Evolutionary conservation across 345 rosid genomes (phyloP).

Genomic region (Combretum micranthum): DNA sequence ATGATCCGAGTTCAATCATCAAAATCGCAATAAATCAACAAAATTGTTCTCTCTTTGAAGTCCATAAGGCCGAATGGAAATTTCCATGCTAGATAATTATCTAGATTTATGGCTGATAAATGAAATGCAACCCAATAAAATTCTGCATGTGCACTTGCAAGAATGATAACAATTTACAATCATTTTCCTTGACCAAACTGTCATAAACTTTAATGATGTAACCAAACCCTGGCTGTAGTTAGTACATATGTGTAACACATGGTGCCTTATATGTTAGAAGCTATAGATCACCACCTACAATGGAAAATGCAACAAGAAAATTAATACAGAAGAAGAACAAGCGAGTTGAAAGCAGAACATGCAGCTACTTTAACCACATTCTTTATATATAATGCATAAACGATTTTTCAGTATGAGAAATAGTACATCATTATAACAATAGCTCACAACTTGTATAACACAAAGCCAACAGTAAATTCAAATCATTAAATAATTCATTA

Average conservation of each 20-base stretch:
- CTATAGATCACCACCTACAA: constrained; percentile 43
- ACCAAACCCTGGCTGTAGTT: constrained; percentile 38
- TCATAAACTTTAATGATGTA: constrained; percentile 35
- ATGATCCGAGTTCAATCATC: too few species aligned
- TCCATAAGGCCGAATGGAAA: too few species aligned
- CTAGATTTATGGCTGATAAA: constrained; percentile 13
- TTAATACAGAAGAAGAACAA: too few species aligned
- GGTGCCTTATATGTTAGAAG: constrained; percentile 66
- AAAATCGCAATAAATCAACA: too few species aligned
- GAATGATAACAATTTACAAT: constrained; percentile 24
- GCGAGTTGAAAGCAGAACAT: background rate
- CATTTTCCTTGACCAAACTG: constrained; percentile 21
- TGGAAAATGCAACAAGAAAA: too few species aligned
- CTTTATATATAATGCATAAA: too few species aligned
- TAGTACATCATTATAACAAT: too few species aligned
- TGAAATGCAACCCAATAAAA: constrained; percentile 21
- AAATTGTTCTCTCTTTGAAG: too few species aligned
- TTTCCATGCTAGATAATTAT: background rate
- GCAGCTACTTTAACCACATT: background rate
- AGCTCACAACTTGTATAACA: too few species aligned
- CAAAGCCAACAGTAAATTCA: too few species aligned
- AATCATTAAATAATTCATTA: too few species aligned
- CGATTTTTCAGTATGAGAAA: too few species aligned
- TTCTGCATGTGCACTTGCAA: constrained; percentile 38
- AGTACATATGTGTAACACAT: constrained; percentile 58